Evolutionary conservation across 2,329 filamentous ascomycete genomes (phyloP).

Genomic region (Fusarium floridanum): DNA sequence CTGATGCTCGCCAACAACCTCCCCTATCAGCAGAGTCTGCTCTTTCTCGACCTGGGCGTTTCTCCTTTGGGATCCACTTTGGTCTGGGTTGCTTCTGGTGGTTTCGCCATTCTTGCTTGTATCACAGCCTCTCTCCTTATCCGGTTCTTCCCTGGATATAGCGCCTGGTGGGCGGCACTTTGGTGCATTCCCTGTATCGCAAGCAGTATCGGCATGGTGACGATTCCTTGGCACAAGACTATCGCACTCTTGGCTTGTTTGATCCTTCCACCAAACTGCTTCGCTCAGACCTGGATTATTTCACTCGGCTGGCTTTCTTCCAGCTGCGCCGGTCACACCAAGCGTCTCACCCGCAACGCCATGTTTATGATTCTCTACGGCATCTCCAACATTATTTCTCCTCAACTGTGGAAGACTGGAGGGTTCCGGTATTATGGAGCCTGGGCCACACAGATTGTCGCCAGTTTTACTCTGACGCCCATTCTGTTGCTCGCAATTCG

Average conservation of each 20-base stretch:
- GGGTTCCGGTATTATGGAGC: slow-evolving; percentile 36
- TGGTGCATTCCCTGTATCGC: slow-evolving; percentile 42
- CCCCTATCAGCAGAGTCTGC: slow-evolving; percentile 52
- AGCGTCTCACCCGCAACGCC: slow-evolving; percentile 57
- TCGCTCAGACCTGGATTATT: slow-evolving; percentile 35
- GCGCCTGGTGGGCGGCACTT: slow-evolving; percentile 35
- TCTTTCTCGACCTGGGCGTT: slow-evolving; percentile 31
- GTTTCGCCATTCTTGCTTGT: slow-evolving; percentile 29
- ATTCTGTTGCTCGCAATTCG: slow-evolving; percentile 11
- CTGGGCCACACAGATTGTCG: slow-evolving; percentile 37
- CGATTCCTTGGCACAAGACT: slow-evolving; percentile 27
- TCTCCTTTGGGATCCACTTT: slow-evolving; percentile 24
- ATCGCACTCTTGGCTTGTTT: slow-evolving; percentile 47
- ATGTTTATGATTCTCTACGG: slow-evolving; percentile 54
- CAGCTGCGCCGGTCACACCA: slow-evolving; percentile 54
- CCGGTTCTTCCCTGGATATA: slow-evolving; percentile 29
- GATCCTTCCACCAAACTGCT: slow-evolving; percentile 30
- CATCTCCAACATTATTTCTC: slow-evolving; percentile 53
- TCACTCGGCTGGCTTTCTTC: slow-evolving; percentile 34
- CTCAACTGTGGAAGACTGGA: slow-evolving; percentile 47
- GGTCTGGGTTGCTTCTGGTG: slow-evolving; percentile 32
- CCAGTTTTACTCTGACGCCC: slow-evolving; percentile 35
- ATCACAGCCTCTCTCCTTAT: slow-evolving; percentile 34
- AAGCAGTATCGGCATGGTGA: slow-evolving; percentile 43
- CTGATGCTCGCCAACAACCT: slow-evolving; percentile 56